Conservation (phyloP, 768 basidiomycete species). For the Lentinula raphanica region DNA sequence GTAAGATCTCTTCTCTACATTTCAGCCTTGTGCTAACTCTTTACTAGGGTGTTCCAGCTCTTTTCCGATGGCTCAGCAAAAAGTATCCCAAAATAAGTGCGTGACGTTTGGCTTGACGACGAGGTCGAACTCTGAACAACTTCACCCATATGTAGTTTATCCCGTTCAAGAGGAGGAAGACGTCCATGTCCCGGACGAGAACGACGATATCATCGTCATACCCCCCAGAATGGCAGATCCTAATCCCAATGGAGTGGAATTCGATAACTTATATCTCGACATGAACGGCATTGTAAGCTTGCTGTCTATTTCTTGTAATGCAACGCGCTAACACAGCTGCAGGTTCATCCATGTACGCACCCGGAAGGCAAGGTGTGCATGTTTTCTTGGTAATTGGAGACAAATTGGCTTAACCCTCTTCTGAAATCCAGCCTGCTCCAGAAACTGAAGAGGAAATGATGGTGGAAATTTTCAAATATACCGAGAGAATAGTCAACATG, state of each 20-base stretch:
- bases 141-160: slow-evolving; percentile 42
- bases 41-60: slow-evolving; percentile 87
- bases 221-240: slow-evolving; percentile 74
- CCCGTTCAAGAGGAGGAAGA: slow-evolving; percentile 86
- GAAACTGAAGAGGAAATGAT: slow-evolving; percentile 99
- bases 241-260: slow-evolving; percentile 95
- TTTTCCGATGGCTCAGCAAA: slow-evolving; percentile 97
- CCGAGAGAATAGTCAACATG: slow-evolving; percentile 97
- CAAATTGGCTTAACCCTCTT: slow-evolving; percentile 3
- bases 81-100: slow-evolving; percentile 96
- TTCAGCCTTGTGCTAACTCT: neutral
- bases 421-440: slow-evolving; percentile 68
- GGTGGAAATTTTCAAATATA: slow-evolving; percentile 95
- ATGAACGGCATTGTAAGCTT: slow-evolving; percentile 97
- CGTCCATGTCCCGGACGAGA: slow-evolving; percentile 55
- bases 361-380: slow-evolving; percentile 84
- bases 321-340: slow-evolving; percentile 5
- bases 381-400: neutral
- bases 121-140: neutral
- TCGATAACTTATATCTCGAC: slow-evolving; percentile 95
- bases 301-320: neutral
- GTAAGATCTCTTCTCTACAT: neutral
- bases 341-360: slow-evolving; percentile 99
- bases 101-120: slow-evolving; percentile 20
- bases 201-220: slow-evolving; percentile 62